A percentile compares a stretch with the other conserved stretches of the same genome.
Conservation (phyloP, 805 yeast species). For the Kuraishia capsulata region DNA sequence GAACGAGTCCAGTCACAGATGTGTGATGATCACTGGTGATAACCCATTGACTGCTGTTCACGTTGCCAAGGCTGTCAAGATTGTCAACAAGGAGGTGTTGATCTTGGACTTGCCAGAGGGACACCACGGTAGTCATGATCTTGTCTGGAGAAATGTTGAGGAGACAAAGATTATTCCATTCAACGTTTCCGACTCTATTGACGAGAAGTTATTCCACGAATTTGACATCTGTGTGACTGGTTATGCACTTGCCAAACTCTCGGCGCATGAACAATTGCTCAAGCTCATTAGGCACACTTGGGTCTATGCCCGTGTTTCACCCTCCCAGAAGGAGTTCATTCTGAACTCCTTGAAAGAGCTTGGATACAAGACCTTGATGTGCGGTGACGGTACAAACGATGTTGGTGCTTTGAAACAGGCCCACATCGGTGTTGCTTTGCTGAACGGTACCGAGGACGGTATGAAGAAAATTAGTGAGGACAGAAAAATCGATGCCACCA, state of each 20-base stretch:
- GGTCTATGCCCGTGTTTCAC: constrained; percentile 97
- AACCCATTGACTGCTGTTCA: constrained; percentile 97
- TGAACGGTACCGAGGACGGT: constrained; percentile 94
- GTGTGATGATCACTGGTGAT: constrained; percentile 98
- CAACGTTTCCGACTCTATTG: constrained; percentile 48
- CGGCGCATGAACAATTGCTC: constrained; percentile 58
- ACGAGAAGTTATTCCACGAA: constrained; percentile 44
- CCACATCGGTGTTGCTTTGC: constrained; percentile 93
- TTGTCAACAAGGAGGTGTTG: constrained; percentile 74
- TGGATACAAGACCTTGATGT: constrained; percentile 93
- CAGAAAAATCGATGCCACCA: constrained; percentile 54
- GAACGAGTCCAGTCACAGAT: constrained; percentile 91
- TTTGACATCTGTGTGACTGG: constrained; percentile 92
- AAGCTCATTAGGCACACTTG: constrained; percentile 81
- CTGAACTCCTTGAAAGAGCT: constrained; percentile 73
- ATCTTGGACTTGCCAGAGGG: constrained; percentile 82
- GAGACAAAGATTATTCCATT: constrained; percentile 68
- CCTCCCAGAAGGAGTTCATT: constrained; percentile 88
- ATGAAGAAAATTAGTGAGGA: constrained; percentile 82
- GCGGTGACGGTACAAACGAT: constrained; percentile 99
- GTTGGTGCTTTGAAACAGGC: constrained; percentile 99
- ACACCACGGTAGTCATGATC: constrained; percentile 46
- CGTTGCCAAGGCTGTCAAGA: constrained; percentile 89
- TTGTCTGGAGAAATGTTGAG: constrained; percentile 80
- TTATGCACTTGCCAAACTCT: constrained; percentile 65